Base-by-base conservation (phyloP, 73 alveolate genomes). In the Uronychia setigera region DNA sequence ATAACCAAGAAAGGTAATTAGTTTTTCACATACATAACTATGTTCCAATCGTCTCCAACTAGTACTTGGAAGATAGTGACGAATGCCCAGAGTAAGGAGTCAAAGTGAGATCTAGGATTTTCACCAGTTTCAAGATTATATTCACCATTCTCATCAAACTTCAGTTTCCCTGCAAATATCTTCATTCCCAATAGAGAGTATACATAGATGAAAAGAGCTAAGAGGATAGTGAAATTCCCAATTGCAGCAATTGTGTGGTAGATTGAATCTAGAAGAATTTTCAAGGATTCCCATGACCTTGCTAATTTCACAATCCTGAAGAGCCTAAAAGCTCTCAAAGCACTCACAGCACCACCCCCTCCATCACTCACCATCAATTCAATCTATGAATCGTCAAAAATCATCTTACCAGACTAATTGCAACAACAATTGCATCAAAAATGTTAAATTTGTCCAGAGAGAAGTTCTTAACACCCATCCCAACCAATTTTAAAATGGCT, bases 361-460 rank as follows among this genome's bases (percentile, higher is more conserved):
- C 74, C 91, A 25, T 46, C 35, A 1, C 32, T 14, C 57, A 93
- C 35, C 27, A 87, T 46, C 34, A 87, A 32, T 31, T 91, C 96
- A 0, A 81, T n/a, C n/a, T n/a, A n/a, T n/a, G n/a, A n/a, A n/a
- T n/a, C n/a, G n/a, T n/a, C n/a, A n/a, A n/a, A 30, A 74, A 31
- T 33, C 60, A 32, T 1, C 74, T 81, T 26, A 67, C 76, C 1
- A 91, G 26, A 0, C 94, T 81, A n/a, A 93, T 60, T n/a, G 85
- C 77, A 26, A 95, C 95, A 11, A 93, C 76, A 0, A 87, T 5
- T 28, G 86, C 67, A 80, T 95, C 98, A 81, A 95, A 95, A 31
- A 86, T 31, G 80, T 95, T 95, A 86, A 93, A 87, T 60, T 80
- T 85, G 58, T 95, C 98, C 57, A 83, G 80, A 76, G 85, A 46